These are phyloP conservation scores for Nakaseomyces kungkrabaensis DNA, from an alignment of 1,139 yeast genomes.

Conservation along the genomic window DNA sequence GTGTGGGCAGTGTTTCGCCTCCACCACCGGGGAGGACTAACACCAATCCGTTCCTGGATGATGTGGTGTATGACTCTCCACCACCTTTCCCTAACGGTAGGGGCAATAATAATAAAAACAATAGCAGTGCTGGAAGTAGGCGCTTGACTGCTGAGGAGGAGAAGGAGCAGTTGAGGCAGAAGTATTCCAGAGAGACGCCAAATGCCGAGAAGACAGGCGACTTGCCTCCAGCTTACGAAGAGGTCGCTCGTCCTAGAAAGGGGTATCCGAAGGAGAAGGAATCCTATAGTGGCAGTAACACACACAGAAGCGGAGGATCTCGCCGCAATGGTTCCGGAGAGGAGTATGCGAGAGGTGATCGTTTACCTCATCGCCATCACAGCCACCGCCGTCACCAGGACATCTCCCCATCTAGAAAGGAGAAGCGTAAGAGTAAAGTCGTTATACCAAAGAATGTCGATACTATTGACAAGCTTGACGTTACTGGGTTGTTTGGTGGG, in stretches of 20 bases:
- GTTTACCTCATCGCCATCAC: slow-evolving; percentile 1
- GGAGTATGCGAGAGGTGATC: slow-evolving; percentile 1
- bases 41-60: slow-evolving; percentile 26
- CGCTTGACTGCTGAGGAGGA: slow-evolving; percentile 30
- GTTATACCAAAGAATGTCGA: slow-evolving; percentile 44
- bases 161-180: slow-evolving; percentile 27
- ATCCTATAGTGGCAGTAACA: neutral
- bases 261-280: slow-evolving; percentile 17
- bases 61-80: neutral
- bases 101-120: neutral
- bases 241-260: slow-evolving; percentile 41
- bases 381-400: slow-evolving; percentile 3
- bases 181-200: slow-evolving; percentile 16
- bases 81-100: neutral
- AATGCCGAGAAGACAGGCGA: slow-evolving; percentile 8
- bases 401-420: slow-evolving; percentile 23
- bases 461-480: slow-evolving; percentile 89
- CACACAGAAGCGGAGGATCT: neutral
- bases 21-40: slow-evolving; percentile 1
- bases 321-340: neutral
- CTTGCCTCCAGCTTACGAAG: slow-evolving; percentile 57
- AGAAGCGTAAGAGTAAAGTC: slow-evolving; percentile 43
- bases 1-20: slow-evolving; percentile 3
- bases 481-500: slow-evolving; percentile 89
- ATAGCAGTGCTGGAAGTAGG: slow-evolving; percentile 7